phyloP scores from a whole-genome alignment of 805 yeast species.

The Saturnispora bothae region DNA sequence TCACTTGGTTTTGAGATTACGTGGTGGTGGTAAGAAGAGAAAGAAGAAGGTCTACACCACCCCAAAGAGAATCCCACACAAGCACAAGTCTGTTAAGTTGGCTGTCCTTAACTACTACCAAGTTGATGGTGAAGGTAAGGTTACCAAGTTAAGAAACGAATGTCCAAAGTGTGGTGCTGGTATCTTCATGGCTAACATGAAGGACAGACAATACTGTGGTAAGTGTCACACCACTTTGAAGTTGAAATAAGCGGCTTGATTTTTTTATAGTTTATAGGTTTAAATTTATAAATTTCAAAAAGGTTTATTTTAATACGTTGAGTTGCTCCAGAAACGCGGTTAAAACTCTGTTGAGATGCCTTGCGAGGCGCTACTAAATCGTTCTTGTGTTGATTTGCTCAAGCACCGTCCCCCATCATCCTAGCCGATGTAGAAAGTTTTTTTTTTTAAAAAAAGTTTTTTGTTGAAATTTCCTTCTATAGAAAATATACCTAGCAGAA shows the following conservation, averaged over 20 bases:
- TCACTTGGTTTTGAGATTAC: conserved; percentile 92
- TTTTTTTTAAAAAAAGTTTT: no score
- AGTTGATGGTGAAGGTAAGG: conserved; percentile 97
- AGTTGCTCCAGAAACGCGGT: no score
- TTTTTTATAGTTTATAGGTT: neutral
- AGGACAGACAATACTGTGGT: conserved; percentile 99
- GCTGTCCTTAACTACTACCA: conserved; percentile 99
- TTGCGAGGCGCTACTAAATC: no score
- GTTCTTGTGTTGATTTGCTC: no score
- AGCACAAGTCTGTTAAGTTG: conserved; percentile 98
- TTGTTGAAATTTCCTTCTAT: no score
- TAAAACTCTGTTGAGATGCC: no score
- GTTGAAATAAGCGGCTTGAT: conserved; percentile 23
- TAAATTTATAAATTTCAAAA: neutral
- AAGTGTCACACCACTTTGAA: conserved; percentile 95
- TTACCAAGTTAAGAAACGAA: conserved; percentile 97
- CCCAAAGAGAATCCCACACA: conserved; percentile 99
- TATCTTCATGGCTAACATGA: conserved; percentile 99
- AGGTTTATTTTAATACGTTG: no score
- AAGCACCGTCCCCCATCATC: no score
- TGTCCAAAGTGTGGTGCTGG: conserved; percentile 98
- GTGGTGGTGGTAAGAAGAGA: conserved; percentile 99
- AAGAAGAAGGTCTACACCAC: conserved; percentile 99
- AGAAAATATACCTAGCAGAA: no score
- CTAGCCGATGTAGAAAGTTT: no score